phyloP scores from a whole-genome alignment of 2,329 filamentous ascomycete genomes.

The Madurella fahalii region DNA sequence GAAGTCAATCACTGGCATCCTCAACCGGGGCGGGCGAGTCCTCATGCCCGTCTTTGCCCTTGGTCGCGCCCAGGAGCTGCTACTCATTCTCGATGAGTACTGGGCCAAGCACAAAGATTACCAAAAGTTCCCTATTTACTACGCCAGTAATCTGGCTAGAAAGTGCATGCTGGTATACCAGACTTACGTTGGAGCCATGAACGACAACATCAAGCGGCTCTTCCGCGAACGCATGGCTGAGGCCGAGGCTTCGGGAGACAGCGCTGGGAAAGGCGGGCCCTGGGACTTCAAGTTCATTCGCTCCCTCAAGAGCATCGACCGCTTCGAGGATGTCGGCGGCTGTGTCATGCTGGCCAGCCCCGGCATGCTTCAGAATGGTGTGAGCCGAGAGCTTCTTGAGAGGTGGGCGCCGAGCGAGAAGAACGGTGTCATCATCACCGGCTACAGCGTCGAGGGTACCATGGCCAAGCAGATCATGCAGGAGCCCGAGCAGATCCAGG shows the following conservation, averaged over 20 bases:
- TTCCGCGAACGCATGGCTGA: conserved; percentile 91
- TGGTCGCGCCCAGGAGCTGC: conserved; percentile 85
- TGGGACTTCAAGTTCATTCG: conserved; percentile 98
- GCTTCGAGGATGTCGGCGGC: conserved; percentile 91
- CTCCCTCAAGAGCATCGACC: conserved; percentile 85
- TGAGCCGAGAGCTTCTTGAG: conserved; percentile 87
- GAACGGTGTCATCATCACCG: conserved; percentile 97
- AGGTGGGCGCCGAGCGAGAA: conserved; percentile 94
- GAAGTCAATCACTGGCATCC: conserved; percentile 87
- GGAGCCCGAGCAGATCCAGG: conserved; percentile 90
- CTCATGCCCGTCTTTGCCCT: conserved; percentile 95
- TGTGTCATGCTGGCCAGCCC: conserved; percentile 97
- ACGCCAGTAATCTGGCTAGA: conserved; percentile 88
- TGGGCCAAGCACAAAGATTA: conserved; percentile 87
- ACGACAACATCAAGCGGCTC: conserved; percentile 96
- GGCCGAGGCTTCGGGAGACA: conserved; percentile 74
- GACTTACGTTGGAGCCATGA: conserved; percentile 97
- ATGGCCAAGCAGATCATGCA: conserved; percentile 97
- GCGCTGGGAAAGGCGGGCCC: conserved; percentile 72
- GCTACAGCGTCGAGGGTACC: conserved; percentile 96
- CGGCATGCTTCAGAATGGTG: conserved; percentile 97
- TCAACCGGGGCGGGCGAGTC: conserved; percentile 88
- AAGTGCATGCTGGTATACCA: conserved; percentile 99
- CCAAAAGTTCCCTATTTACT: conserved; percentile 92
- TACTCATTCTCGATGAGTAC: conserved; percentile 94